Base-by-base conservation (phyloP, 225 moss, liverwort and hornwort species). In the Straminergon stramineum region DNA sequence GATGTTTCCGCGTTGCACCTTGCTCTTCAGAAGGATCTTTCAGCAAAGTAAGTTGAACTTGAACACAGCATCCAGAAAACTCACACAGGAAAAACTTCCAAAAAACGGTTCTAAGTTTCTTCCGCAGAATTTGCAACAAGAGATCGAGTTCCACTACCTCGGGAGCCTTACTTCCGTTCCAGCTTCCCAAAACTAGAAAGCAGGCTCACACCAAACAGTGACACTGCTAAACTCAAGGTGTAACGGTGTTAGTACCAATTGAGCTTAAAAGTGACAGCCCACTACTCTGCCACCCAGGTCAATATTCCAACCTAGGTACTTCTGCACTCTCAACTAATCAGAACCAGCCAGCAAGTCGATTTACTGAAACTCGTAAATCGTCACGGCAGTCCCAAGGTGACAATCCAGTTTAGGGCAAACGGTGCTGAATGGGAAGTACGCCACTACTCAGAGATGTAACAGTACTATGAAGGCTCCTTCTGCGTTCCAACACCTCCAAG, bases 201-300 rank as follows among this genome's bases (percentile, higher is more conserved):
- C 31, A 90, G 84, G 32, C 91, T 86, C 26, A 85, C 87, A 57
- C 70, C 91, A 21, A 89, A 92, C 16, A 84, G 79, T 22, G n/a
- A 52, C 61, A 82, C 62, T 90, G 64, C 89, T 88, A 64, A 92
- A 86, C 62, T 89, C 87, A 79, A 93, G 7, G 78, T 90, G 35
- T 3, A 62, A 93, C 76, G 6, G 71, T 83, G 56, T 22, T n/a
- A 21, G 69, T 86, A 90, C 77, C 85, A 74, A 84, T 79, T 73
- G 35, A 88, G 87, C 82, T 93, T 90, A 37, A 74, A 82, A 13
- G 66, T 73, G 35, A 58, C 35, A 43, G 16, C 26, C n/a, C 60
- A 41, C 43, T 32, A 56, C 56, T 31, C 55, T 17, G 67, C 65
- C 75, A 48, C 35, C 35, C 66, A 81, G 81, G 34, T 85, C 75